Evolutionary conservation across 2,329 filamentous ascomycete genomes (phyloP), one percentile per base, ranked within the genome.

Genomic region (Xylariales sp.): DNA sequence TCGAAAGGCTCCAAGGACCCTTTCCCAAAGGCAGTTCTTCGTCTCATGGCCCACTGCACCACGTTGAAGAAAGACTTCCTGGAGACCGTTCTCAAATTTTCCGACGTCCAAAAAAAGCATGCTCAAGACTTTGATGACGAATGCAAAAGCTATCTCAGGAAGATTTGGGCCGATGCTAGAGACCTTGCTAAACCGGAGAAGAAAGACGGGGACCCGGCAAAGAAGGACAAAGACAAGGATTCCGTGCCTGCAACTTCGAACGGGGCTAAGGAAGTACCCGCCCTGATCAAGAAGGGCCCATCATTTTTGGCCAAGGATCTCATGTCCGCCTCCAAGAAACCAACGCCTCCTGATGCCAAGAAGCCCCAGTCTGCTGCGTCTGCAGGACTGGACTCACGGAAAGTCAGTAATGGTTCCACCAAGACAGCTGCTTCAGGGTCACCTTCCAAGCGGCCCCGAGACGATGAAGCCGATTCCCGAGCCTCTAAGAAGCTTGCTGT

Each of bases 21-120:
- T 44, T 56, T 77, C 12, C 67, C 74, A n/a, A 74, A 75, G 46
- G 68, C 71, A 14, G 59, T 76, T n/a, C 63, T 81, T 14, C 64
- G 74, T 36, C 67, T 86, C 21, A 72, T 88, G 56, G 72, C 78
- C 5, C 63, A 72, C 39, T 78, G 80, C 41, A 78, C 74, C 24
- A 82, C 81, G 41, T 70, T 81, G 29, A 77, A 71, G 33, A 76
- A 72, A 46, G 78, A 74, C 42, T 69, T 70, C 30, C 57, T 79
- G 24, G 62, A 80, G 29, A 75, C 81, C 46, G 80, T 75, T 43
- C 74, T 79, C 28, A 85, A 85, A 51, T 75, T 88, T 40, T 73
- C 78, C 40, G 78, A 75, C 38, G 74, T 85, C 13, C 70, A 80
- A 28, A 77, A 77, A 43, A 80, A 78, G 50, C 82, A 78, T 18